phyloP scores from a whole-genome alignment of 148 eudicot species.

The Vaccinium macrocarpon region DNA sequence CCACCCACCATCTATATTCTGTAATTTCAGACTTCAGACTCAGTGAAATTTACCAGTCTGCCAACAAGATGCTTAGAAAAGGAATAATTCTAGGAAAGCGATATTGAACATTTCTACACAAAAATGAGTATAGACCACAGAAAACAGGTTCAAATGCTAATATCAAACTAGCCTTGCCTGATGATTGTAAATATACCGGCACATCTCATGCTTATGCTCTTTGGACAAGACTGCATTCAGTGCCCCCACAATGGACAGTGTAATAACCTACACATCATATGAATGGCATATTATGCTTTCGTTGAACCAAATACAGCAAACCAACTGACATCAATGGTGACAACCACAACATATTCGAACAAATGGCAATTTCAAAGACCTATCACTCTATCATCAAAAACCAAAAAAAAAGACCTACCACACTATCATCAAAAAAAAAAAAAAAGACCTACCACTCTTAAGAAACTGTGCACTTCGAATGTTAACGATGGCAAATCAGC shows the following conservation, averaged over 20 bases:
- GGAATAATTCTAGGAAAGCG: conserved; percentile 4
- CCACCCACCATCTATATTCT: conserved; percentile 99
- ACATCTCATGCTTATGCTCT: conserved; percentile 79
- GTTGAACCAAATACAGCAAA: conserved; percentile 5
- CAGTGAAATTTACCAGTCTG: neutral
- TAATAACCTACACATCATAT: conserved; percentile 54
- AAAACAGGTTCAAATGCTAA: conserved; percentile 1
- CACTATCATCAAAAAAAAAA: neutral
- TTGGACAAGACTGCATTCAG: conserved; percentile 82
- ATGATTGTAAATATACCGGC: conserved; percentile 95
- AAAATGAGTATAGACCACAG: conserved; percentile 5
- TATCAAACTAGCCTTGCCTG: conserved; percentile 54
- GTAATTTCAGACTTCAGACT: conserved; percentile 21
- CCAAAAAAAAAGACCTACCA: neutral
- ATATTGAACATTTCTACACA: neutral
- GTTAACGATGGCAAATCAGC: conserved; percentile 1
- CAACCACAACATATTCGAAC: neutral
- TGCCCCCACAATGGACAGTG: conserved; percentile 77
- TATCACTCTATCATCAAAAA: no score
- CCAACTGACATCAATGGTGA: neutral
- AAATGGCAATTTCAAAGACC: neutral
- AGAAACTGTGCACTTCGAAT: conserved; percentile 6
- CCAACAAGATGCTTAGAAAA: neutral
- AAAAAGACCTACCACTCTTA: neutral
- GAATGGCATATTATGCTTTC: conserved; percentile 14